Base-by-base conservation (phyloP, 2,329 filamentous ascomycete genomes). In the Colletotrichum shisoi region DNA sequence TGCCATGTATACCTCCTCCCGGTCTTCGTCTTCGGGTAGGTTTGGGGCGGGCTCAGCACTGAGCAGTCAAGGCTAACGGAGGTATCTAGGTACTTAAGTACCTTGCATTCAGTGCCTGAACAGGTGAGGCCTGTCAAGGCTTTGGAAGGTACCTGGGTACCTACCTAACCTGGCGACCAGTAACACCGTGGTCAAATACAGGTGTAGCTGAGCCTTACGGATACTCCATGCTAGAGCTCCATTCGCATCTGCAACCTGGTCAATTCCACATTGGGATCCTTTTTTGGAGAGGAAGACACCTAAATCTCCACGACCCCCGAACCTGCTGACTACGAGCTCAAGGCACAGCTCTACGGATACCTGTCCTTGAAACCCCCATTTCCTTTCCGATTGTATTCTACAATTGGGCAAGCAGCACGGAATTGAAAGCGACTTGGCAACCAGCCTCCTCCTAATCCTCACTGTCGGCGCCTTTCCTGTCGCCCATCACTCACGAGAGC, bases 171-270 rank as follows among this genome's bases (percentile, higher is more conserved):
- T 24, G 39, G 37, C 39, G 15, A 27, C 52, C 37, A 24, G 31
- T 31, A 31, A 8, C 31, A 34, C 8, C 7, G 7, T 34, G 31
- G 31, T 34, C 31, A 34, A 9, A 9, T 40, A 57, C 15, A 27
- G 21, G 19, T 40, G 24, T 44, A 27, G 24, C 24, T 27, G 24
- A 27, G 24, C 24, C 24, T 24, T 24, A 24, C 24, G 24, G 27
- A 12, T 42, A 39, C 56, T 48, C 31, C n/a, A 27, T 44, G 34
- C 19, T 42, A n/a, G 24, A 62, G 44, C 63, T 66, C 51, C 37
- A 62, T 57, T 62, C 51, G 65, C 44, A 52, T 57, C 54, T 68
- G 65, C 65, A 68, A 68, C 61, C 65, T 68, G 65, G 65, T 68
- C 65, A 68, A 59, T 68, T 68, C 48, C 57, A 27, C 61, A 13